Conservation (phyloP, 1,139 yeast genomes). For the Geotrichum siamense region DNA sequence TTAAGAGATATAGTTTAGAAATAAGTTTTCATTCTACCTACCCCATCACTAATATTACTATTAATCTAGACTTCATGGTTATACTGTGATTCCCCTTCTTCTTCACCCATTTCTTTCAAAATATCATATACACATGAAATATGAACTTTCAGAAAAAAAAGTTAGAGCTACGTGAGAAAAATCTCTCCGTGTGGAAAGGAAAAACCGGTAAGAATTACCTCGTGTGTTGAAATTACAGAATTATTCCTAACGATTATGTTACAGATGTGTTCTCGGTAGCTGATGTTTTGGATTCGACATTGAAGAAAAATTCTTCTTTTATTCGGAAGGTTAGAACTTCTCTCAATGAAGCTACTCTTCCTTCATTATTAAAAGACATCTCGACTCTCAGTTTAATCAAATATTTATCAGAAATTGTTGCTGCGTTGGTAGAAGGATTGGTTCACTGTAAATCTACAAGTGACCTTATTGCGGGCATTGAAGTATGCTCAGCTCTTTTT, state of each 20-base stretch:
- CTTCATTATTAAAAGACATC: constrained; percentile 53
- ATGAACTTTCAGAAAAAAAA: constrained; percentile 24
- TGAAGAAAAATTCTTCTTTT: constrained; percentile 79
- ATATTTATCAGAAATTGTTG: constrained; percentile 64
- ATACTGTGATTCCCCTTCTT: background rate
- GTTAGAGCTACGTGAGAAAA: constrained; percentile 39
- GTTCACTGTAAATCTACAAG: constrained; percentile 47
- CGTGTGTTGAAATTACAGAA: background rate
- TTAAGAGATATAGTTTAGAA: background rate
- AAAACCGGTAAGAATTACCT: constrained; percentile 29
- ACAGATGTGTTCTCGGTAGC: constrained; percentile 28
- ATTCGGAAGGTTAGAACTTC: constrained; percentile 61
- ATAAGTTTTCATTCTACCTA: background rate
- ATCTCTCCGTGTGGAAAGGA: constrained; percentile 51
- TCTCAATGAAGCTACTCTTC: constrained; percentile 45
- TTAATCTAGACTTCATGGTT: no score
- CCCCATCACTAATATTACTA: no score
- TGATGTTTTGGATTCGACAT: constrained; percentile 57
- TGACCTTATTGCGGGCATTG: constrained; percentile 59
- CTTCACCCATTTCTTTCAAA: background rate
- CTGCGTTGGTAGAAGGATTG: constrained; percentile 59
- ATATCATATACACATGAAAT: background rate
- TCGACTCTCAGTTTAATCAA: constrained; percentile 59
- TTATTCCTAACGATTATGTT: background rate
- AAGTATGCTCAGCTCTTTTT: constrained; percentile 65